Conservation (phyloP, 441 rosid species). For the Erodium chrysanthum region DNA sequence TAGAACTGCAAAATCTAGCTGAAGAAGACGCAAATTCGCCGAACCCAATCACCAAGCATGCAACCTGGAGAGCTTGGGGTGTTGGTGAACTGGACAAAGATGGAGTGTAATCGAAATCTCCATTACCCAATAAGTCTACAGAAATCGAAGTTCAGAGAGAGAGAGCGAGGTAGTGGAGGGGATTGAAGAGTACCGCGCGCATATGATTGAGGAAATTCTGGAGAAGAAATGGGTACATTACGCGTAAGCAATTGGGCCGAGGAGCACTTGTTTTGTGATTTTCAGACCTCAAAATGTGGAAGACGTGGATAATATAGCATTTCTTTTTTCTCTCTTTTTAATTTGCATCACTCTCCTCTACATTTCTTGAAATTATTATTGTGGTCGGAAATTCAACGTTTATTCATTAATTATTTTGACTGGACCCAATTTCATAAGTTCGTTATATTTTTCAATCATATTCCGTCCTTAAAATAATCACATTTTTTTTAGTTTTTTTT, state of each 20-base stretch:
- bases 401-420: not conserved
- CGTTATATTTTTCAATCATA: no score
- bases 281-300: slow-evolving; percentile 19
- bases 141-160: not conserved
- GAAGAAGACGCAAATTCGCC: not conserved
- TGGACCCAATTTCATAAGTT: not conserved
- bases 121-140: slow-evolving; percentile 2
- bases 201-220: not conserved
- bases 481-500: no score
- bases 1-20: not conserved
- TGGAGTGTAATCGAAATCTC: slow-evolving; percentile 15
- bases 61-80: slow-evolving; percentile 16
- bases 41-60: not conserved
- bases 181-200: not conserved
- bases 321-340: slow-evolving; percentile 8
- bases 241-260: slow-evolving; percentile 2
- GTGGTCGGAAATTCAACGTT: not conserved
- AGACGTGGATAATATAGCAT: not conserved
- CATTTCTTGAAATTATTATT: not conserved
- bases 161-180: not conserved
- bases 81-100: slow-evolving; percentile 7
- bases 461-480: no score
- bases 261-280: not conserved
- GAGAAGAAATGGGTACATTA: not conserved
- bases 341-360: slow-evolving; percentile 8